Conservation (phyloP, 2,329 filamentous ascomycete genomes). For the Fusarium cicatricum region DNA sequence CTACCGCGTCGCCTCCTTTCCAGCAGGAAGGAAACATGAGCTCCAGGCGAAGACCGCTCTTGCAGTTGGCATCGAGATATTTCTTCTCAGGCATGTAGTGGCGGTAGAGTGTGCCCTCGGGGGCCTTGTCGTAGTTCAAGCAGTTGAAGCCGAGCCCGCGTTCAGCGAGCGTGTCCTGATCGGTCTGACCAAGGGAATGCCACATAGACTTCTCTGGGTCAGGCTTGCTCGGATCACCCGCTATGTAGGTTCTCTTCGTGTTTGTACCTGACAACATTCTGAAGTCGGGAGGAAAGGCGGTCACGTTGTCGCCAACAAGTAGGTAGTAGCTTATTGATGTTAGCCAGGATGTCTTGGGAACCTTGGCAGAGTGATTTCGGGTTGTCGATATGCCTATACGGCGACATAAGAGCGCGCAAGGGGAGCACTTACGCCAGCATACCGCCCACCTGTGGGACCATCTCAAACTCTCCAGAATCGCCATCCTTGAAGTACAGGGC, state of each 20-base stretch:
- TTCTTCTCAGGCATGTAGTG: slow-evolving; percentile 83
- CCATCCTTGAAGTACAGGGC: slow-evolving; percentile 77
- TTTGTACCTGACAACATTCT: slow-evolving; percentile 83
- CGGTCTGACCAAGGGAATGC: slow-evolving; percentile 67
- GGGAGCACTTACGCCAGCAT: slow-evolving; percentile 77
- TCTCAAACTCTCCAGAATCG: slow-evolving; percentile 68
- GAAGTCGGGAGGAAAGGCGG: slow-evolving; percentile 79
- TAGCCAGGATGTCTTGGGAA: background rate
- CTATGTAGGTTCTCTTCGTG: slow-evolving; percentile 72
- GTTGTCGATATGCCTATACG: background rate
- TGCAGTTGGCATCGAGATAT: slow-evolving; percentile 82
- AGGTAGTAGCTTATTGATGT: slow-evolving; percentile 77
- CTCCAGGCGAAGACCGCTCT: slow-evolving; percentile 83
- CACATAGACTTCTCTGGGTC: slow-evolving; percentile 75
- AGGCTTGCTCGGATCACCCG: slow-evolving; percentile 70
- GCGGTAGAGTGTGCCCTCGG: slow-evolving; percentile 80
- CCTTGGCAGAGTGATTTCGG: background rate
- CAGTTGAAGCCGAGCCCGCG: slow-evolving; percentile 96
- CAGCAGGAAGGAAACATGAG: slow-evolving; percentile 91
- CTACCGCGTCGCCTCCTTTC: slow-evolving; percentile 73
- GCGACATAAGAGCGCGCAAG: background rate
- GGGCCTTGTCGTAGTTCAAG: slow-evolving; percentile 74
- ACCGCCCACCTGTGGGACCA: slow-evolving; percentile 79
- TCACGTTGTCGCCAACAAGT: slow-evolving; percentile 70
- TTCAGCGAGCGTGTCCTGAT: slow-evolving; percentile 74